phyloP scores from a whole-genome alignment of 2,329 filamentous ascomycete species.

The Byssoonygena ceratinophila region DNA sequence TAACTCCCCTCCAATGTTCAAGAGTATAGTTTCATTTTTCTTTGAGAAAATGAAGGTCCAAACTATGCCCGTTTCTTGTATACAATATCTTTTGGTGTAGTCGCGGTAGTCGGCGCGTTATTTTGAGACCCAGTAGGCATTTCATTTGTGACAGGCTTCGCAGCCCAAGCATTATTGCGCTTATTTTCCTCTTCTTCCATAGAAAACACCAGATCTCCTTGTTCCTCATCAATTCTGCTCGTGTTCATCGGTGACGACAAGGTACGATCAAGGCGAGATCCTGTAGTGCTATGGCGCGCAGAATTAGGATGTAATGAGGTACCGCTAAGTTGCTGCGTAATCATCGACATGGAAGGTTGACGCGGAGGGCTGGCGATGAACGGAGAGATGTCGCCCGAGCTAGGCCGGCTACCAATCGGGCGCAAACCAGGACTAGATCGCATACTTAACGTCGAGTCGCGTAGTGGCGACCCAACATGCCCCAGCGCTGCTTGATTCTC shows the following conservation, averaged over 20 bases:
- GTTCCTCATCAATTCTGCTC: constrained; percentile 41
- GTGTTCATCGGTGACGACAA: constrained; percentile 38
- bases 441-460: constrained; percentile 47
- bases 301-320: constrained; percentile 36
- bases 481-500: constrained; percentile 44
- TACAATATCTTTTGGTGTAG: constrained; percentile 10
- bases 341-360: constrained; percentile 51
- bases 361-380: constrained; percentile 47
- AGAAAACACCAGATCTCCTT: constrained; percentile 39
- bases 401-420: constrained; percentile 40
- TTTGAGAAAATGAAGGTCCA: background rate
- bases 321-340: constrained; percentile 47
- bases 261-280: constrained; percentile 34
- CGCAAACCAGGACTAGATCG: constrained; percentile 43
- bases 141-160: constrained; percentile 25
- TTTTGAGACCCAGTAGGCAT: constrained; percentile 12
- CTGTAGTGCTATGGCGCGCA: constrained; percentile 28
- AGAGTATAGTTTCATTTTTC: background rate
- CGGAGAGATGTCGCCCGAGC: constrained; percentile 40
- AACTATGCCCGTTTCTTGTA: constrained; percentile 7
- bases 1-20: background rate
- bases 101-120: background rate
- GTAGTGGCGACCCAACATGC: constrained; percentile 56
- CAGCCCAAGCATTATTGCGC: constrained; percentile 30
- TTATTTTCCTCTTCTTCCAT: constrained; percentile 44